Percentiles rank a stretch among this genome's conserved stretches.
These are phyloP conservation scores for Rhododendron henanense DNA, from an alignment of 148 eudicot species.

Conservation along the genomic window DNA sequence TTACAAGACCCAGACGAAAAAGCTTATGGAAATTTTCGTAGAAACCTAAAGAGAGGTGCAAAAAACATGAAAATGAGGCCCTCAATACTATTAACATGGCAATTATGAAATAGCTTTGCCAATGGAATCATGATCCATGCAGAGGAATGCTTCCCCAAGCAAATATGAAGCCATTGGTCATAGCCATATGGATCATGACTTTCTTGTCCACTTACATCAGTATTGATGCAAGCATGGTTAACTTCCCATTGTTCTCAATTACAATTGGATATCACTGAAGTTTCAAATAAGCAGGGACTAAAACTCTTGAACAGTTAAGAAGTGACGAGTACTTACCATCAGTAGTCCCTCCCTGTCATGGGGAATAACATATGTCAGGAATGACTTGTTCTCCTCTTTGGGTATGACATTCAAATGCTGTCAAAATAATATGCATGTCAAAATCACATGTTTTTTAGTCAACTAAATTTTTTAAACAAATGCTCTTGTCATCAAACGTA, in stretches of 20 bases:
- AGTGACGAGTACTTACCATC: slow-evolving; percentile 37
- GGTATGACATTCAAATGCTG: slow-evolving; percentile 69
- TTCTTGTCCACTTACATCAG: background rate
- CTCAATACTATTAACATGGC: background rate
- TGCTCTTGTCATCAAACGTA: slow-evolving; percentile 25
- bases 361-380: slow-evolving; percentile 71
- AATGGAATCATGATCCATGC: background rate
- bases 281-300: background rate
- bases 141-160: background rate
- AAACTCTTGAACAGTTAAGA: background rate
- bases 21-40: background rate
- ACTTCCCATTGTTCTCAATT: background rate
- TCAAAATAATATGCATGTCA: slow-evolving; percentile 9
- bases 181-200: background rate
- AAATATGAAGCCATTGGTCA: background rate
- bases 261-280: background rate
- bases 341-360: slow-evolving; percentile 61
- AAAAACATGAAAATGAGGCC: background rate
- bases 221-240: slow-evolving; percentile 5
- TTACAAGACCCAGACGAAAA: background rate
- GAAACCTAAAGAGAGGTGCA: background rate
- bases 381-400: slow-evolving; percentile 73
- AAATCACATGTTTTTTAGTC: background rate
- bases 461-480: background rate
- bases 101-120: background rate